These are phyloP conservation scores for Suhomyces sp. DNA, from an alignment of 805 yeast species.

Conservation along the genomic window DNA sequence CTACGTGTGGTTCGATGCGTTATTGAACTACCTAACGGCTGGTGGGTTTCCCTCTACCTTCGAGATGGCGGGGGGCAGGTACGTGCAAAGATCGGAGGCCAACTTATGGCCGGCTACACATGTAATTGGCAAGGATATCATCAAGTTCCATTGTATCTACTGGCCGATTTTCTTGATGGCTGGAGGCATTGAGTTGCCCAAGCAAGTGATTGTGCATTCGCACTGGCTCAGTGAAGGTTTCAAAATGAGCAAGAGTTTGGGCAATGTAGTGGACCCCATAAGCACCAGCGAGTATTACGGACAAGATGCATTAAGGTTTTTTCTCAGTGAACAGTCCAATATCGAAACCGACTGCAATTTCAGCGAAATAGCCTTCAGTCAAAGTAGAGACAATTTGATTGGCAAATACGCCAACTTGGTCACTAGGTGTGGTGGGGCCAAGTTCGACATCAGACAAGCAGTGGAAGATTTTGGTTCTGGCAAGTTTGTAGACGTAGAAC, in stretches of 20 bases:
- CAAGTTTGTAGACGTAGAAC: slow-evolving; percentile 21
- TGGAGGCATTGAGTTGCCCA: slow-evolving; percentile 68
- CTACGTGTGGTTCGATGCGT: slow-evolving; percentile 97
- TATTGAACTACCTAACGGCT: slow-evolving; percentile 78
- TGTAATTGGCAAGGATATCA: slow-evolving; percentile 88
- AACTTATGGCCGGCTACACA: slow-evolving; percentile 71
- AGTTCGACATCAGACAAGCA: slow-evolving; percentile 57
- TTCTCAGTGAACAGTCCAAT: slow-evolving; percentile 70
- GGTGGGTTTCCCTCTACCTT: slow-evolving; percentile 46
- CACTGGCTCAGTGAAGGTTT: slow-evolving; percentile 91
- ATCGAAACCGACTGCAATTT: slow-evolving; percentile 79
- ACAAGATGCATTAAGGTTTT: slow-evolving; percentile 70
- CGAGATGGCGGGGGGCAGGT: neutral
- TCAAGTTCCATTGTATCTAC: slow-evolving; percentile 82
- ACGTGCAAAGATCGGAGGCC: slow-evolving; percentile 2
- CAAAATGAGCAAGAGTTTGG: slow-evolving; percentile 91
- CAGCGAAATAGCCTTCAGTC: slow-evolving; percentile 52
- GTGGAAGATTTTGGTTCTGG: slow-evolving; percentile 23
- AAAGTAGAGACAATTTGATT: slow-evolving; percentile 61
- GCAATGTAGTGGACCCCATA: slow-evolving; percentile 92
- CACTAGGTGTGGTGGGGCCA: slow-evolving; percentile 68
- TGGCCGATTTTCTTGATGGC: slow-evolving; percentile 95
- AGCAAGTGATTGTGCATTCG: slow-evolving; percentile 79
- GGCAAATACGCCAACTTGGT: slow-evolving; percentile 82
- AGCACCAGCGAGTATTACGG: slow-evolving; percentile 63